Percentiles rank a stretch among this genome's conserved stretches.
These are phyloP conservation scores for Suillus lakei DNA, from an alignment of 768 basidiomycete genomes.

Conservation along the genomic window DNA sequence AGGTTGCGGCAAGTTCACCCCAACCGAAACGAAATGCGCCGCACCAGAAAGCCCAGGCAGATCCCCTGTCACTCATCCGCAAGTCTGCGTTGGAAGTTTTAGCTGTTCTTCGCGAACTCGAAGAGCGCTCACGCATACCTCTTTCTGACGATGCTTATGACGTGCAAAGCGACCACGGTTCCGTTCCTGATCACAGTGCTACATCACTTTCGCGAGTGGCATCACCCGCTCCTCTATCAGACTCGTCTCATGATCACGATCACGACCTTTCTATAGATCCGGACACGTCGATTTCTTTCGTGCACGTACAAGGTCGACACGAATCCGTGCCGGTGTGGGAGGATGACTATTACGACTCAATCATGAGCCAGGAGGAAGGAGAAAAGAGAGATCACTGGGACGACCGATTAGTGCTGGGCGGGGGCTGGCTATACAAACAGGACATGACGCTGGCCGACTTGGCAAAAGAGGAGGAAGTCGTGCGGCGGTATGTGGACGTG, in stretches of 20 bases:
- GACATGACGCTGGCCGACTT: slow-evolving; percentile 61
- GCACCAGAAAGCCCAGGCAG: slow-evolving; percentile 44
- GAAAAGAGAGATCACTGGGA: slow-evolving; percentile 81
- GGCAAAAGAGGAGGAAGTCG: slow-evolving; percentile 57
- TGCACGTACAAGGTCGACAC: slow-evolving; percentile 68
- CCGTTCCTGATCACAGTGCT: slow-evolving; percentile 37
- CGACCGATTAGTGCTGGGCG: slow-evolving; percentile 76
- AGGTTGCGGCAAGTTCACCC: slow-evolving; percentile 39
- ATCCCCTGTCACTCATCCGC: slow-evolving; percentile 73
- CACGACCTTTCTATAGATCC: slow-evolving; percentile 45
- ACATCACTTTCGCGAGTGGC: slow-evolving; percentile 44
- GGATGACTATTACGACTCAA: slow-evolving; percentile 51
- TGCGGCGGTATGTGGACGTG: slow-evolving; percentile 69
- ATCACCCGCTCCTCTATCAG: slow-evolving; percentile 49
- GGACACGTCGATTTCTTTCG: slow-evolving; percentile 68
- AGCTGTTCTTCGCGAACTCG: slow-evolving; percentile 75
- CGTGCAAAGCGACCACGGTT: slow-evolving; percentile 71
- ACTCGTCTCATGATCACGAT: slow-evolving; percentile 36
- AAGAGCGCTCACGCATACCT: slow-evolving; percentile 78
- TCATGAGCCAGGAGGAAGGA: slow-evolving; percentile 50
- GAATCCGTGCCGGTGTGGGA: slow-evolving; percentile 83
- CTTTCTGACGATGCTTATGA: slow-evolving; percentile 85
- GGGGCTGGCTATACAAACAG: slow-evolving; percentile 82
- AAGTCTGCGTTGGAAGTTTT: slow-evolving; percentile 85
- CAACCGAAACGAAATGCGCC: slow-evolving; percentile 40